These are phyloP conservation scores for Candida adriatica DNA, from an alignment of 805 yeast genomes.

Conservation along the genomic window DNA sequence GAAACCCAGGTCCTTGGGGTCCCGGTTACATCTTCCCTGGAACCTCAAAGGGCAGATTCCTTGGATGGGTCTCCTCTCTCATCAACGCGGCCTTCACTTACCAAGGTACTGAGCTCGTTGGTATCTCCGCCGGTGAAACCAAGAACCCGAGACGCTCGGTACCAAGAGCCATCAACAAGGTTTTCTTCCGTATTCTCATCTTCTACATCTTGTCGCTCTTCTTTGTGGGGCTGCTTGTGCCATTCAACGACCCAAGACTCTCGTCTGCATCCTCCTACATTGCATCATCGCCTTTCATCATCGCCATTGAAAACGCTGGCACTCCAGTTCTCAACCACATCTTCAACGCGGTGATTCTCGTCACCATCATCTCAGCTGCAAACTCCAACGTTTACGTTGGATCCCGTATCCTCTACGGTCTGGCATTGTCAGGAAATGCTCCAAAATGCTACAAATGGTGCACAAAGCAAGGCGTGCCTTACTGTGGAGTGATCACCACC, in stretches of 20 bases:
- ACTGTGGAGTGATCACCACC: constrained; percentile 47
- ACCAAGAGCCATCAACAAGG: constrained; percentile 67
- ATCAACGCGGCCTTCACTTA: constrained; percentile 71
- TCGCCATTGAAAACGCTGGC: constrained; percentile 64
- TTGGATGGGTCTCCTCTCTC: constrained; percentile 66
- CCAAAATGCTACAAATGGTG: constrained; percentile 46
- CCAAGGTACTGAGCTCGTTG: constrained; percentile 74
- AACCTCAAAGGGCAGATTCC: constrained; percentile 48
- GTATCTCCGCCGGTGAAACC: constrained; percentile 71
- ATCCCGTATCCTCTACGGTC: constrained; percentile 58
- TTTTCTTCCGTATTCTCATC: constrained; percentile 55
- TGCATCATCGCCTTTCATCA: constrained; percentile 60
- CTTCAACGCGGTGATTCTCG: constrained; percentile 62
- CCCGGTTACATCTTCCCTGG: constrained; percentile 48
- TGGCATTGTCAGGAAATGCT: constrained; percentile 53
- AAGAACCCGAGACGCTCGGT: constrained; percentile 42
- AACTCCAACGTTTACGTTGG: constrained; percentile 72
- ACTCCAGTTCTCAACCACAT: constrained; percentile 61
- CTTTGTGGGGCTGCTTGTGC: constrained; percentile 65
- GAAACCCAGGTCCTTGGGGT: constrained; percentile 73
- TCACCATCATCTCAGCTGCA: constrained; percentile 68
- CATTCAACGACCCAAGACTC: constrained; percentile 51
- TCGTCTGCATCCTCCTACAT: constrained; percentile 29
- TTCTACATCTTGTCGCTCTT: constrained; percentile 62
- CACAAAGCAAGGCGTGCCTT: constrained; percentile 57